Base-by-base conservation (phyloP, 441 rosid species). In the Mallotus repandus region DNA sequence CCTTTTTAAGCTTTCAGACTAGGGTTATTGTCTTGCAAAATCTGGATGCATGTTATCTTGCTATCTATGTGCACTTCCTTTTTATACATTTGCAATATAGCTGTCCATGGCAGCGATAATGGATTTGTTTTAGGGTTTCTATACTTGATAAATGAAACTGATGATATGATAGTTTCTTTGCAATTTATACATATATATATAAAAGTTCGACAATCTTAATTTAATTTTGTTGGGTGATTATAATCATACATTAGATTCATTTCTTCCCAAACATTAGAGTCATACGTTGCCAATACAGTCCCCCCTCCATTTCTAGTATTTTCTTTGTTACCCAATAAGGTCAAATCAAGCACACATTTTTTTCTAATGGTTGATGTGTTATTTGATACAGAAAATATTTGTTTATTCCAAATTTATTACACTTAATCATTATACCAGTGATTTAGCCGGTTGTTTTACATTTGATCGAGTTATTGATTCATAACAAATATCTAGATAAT, bases 1-100 rank as follows among this genome's bases (percentile, higher is more conserved):
- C 7, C 41, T 5, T 38, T 38, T 4, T 38, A 4, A 38, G n/a
- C 14, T 77, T 72, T 72, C 53, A 45, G 72, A 72, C 38, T 72
- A 61, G 61, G 29, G 19, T 59, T 76, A 57, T 21, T 71, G 46
- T n/a, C 9, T 54, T n/a, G 21, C 21, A 54, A 54, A 43, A 7
- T 45, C 7, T 45, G 49, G 49, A 45, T 8, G 49, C 49, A 45
- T 45, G 49, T 10, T 38, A 38, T 38, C 41, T 38, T 4, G 41
- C 41, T 38, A 38, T 38, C 41, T 38, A 4, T 38, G 41, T 38
- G 7, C 41, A 38, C 41, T 38, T 38, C 41, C 41, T 38, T 38
- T 38, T 38, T 38, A 38, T 38, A 38, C 41, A 38, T 38, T 38
- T 38, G 41, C 41, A 45, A 45, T 45, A 45, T 4, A 35, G 62